Percentiles rank a stretch among this genome's conserved stretches.
Conservation (phyloP, 805 yeast genomes). For the Metschnikowia koreensis region DNA sequence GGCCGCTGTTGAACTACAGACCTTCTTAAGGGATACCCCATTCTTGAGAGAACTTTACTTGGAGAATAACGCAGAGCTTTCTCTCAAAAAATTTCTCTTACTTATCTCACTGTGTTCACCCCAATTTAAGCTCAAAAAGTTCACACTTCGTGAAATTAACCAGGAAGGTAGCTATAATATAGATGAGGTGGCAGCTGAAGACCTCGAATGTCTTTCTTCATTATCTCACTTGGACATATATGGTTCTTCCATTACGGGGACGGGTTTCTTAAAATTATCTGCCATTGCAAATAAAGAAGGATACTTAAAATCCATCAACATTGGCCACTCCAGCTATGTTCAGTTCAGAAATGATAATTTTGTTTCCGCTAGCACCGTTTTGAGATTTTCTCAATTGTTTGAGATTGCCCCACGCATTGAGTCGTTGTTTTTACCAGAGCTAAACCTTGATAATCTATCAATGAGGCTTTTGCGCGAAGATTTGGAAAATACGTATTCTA, state of each 20-base stretch:
- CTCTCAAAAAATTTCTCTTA: conserved; percentile 27
- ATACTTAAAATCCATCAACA: conserved; percentile 8
- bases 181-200: conserved; percentile 24
- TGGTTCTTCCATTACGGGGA: conserved; percentile 12
- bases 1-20: conserved; percentile 11
- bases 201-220: conserved; percentile 24
- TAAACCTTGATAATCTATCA: conserved; percentile 36
- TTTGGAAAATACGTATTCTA: conserved; percentile 11
- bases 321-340: conserved; percentile 15
- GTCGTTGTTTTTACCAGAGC: conserved; percentile 30
- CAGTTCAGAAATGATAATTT: conserved; percentile 16
- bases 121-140: conserved; percentile 22
- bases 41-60: conserved; percentile 20
- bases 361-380: conserved; percentile 3
- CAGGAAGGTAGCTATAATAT: conserved; percentile 23
- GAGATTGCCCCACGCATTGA: conserved; percentile 20
- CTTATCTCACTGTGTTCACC: conserved; percentile 31
- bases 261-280: conserved; percentile 15
- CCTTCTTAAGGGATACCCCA: neutral
- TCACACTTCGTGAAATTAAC: conserved; percentile 32
- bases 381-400: conserved; percentile 14
- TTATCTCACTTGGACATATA: conserved; percentile 32
- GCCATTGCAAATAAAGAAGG: conserved; percentile 6
- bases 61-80: conserved; percentile 34
- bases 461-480: conserved; percentile 31